phyloP scores from a whole-genome alignment of 805 yeast genomes.

The Wickerhamiella allomyrinae region DNA sequence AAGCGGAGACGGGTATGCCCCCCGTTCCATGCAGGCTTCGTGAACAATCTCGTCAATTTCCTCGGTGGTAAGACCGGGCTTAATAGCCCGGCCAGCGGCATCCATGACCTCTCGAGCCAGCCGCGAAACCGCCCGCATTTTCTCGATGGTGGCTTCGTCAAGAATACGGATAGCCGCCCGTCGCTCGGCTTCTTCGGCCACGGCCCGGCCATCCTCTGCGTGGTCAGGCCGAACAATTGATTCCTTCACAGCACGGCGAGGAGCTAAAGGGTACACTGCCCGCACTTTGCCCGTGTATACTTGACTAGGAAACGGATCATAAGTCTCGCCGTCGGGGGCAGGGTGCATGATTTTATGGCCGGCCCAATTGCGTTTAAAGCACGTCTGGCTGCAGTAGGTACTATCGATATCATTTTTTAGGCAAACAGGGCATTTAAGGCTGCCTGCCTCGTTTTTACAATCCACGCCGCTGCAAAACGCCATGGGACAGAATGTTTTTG shows the following conservation, averaged over 20 bases:
- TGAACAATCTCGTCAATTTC: conserved; percentile 79
- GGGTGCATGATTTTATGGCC: conserved; percentile 64
- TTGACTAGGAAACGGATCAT: conserved; percentile 78
- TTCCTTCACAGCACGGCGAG: conserved; percentile 57
- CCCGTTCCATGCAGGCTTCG: conserved; percentile 72
- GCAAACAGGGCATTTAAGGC: conserved; percentile 83
- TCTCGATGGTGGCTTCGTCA: conserved; percentile 53
- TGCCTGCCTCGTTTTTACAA: conserved; percentile 75
- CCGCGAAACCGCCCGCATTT: conserved; percentile 59
- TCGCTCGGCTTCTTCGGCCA: conserved; percentile 50
- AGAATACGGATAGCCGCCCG: conserved; percentile 46
- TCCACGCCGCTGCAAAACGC: conserved; percentile 54
- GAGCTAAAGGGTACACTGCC: conserved; percentile 70
- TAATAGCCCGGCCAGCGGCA: conserved; percentile 65
- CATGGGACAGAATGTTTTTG: too few relatives aligned
- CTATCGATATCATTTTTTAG: conserved; percentile 50
- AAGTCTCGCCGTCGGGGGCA: conserved; percentile 32
- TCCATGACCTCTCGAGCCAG: conserved; percentile 84
- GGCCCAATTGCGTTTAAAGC: conserved; percentile 50
- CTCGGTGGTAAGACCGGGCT: conserved; percentile 88
- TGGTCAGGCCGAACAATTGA: conserved; percentile 69
- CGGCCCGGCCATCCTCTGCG: conserved; percentile 65
- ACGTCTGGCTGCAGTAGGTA: conserved; percentile 67
- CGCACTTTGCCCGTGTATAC: conserved; percentile 59
- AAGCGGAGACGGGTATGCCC: conserved; percentile 87